Evolutionary conservation across 768 basidiomycete species (phyloP).

Genomic region (Rhodosporidiobolus sp.): DNA sequence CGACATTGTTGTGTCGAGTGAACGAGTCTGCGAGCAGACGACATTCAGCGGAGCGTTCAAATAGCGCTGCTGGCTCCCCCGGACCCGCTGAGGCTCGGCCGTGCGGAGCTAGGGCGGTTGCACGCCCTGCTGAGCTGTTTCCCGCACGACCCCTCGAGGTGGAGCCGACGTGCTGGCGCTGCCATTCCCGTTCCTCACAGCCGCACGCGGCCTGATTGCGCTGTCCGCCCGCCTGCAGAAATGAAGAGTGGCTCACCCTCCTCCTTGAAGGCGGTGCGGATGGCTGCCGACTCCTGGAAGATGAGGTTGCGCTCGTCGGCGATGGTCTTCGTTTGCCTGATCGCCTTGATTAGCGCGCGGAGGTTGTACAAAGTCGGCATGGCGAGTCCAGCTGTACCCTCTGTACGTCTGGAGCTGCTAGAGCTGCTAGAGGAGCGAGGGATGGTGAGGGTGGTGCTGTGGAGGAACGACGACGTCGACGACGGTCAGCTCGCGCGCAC

Average conservation of each 20-base stretch:
- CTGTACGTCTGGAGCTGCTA: neutral
- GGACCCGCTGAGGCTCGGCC: no score
- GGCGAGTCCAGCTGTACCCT: no score
- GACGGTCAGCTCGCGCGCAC: no score
- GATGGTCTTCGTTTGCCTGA: slow-evolving; percentile 97
- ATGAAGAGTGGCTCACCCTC: slow-evolving; percentile 61
- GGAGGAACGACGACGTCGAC: no score
- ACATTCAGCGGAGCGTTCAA: neutral
- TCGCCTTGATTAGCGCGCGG: slow-evolving; percentile 94
- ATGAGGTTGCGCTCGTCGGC: slow-evolving; percentile 97
- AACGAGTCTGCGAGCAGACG: slow-evolving; percentile 55
- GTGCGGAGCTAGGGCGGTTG: no score
- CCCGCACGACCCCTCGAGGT: no score
- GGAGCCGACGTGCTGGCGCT: no score
- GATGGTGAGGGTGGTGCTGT: no score
- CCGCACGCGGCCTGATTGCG: no score
- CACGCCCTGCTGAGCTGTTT: no score
- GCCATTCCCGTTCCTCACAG: neutral
- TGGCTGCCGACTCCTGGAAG: slow-evolving; percentile 94
- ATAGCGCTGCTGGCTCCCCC: no score
- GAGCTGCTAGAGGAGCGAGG: neutral
- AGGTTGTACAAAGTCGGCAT: slow-evolving; percentile 48
- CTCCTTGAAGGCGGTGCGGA: slow-evolving; percentile 92
- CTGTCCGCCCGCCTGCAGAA: neutral
- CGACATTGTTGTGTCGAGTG: slow-evolving; percentile 92